Conservation (phyloP, 768 basidiomycete species). For the Pleurotus cornucopiae region DNA sequence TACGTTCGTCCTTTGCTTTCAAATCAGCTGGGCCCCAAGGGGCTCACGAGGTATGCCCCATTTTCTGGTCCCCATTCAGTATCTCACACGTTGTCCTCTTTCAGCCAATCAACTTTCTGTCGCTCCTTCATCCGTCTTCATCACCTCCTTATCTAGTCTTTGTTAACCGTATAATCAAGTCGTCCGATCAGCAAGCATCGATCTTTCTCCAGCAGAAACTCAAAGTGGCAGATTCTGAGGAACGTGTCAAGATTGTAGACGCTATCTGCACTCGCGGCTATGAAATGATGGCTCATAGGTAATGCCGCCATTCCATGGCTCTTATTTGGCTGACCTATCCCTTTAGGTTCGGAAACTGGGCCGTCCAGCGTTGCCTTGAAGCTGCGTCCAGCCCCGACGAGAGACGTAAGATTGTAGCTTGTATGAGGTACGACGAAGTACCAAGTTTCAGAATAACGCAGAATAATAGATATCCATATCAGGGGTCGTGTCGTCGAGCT, state of each 20-base stretch:
- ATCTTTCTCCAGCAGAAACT: conserved; percentile 89
- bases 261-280: conserved; percentile 81
- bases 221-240: conserved; percentile 76
- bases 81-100: conserved; percentile 11
- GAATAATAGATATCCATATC: conserved; percentile 3
- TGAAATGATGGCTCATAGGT: conserved; percentile 93
- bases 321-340: conserved; percentile 1
- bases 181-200: conserved; percentile 86
- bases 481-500: conserved; percentile 84
- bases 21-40: conserved; percentile 20
- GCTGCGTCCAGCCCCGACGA: conserved; percentile 73
- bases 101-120: conserved; percentile 87
- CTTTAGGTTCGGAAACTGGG: conserved; percentile 86
- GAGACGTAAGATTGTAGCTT: conserved; percentile 75
- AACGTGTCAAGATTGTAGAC: conserved; percentile 80
- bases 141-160: conserved; percentile 81
- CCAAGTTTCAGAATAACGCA: neutral
- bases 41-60: conserved; percentile 45
- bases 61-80: conserved; percentile 10
- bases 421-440: conserved; percentile 64
- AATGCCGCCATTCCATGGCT: conserved; percentile 7
- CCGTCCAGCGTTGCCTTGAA: conserved; percentile 83
- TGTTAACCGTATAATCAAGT: conserved; percentile 82
- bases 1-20: conserved; percentile 25
- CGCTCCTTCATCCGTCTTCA: conserved; percentile 79